These are phyloP conservation scores for Teratosphaeria viscida DNA, from an alignment of 2,329 filamentous ascomycete genomes.

Conservation along the genomic window DNA sequence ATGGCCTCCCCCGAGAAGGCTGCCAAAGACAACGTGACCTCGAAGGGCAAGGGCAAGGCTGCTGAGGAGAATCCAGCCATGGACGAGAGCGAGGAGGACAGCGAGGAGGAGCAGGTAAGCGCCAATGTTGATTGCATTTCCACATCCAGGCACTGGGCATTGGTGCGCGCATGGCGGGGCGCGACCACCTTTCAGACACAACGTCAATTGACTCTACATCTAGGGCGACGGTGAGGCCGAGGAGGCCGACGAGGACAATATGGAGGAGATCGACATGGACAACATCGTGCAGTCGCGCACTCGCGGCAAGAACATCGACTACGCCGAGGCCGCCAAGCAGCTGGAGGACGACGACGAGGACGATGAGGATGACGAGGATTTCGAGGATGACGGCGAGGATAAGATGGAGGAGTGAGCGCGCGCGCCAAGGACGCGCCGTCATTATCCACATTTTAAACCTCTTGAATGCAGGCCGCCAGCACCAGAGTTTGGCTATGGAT, in stretches of 20 bases:
- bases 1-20: conserved; percentile 33
- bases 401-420: conserved; percentile 54
- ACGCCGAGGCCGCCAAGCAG: conserved; percentile 77
- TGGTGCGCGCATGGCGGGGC: background rate
- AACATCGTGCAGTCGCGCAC: conserved; percentile 85
- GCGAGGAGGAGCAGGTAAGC: conserved; percentile 37
- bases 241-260: conserved; percentile 67
- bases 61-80: conserved; percentile 58
- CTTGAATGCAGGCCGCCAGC: background rate
- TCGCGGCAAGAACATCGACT: conserved; percentile 86
- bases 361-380: conserved; percentile 63
- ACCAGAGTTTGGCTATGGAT: background rate
- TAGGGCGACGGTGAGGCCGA: conserved; percentile 37
- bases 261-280: conserved; percentile 81
- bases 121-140: background rate
- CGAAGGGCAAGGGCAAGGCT: conserved; percentile 72
- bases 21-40: conserved; percentile 41
- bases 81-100: conserved; percentile 43
- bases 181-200: background rate
- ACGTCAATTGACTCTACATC: background rate
- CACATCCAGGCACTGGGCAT: background rate
- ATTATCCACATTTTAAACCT: background rate
- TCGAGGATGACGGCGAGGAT: conserved; percentile 44
- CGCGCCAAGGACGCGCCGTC: background rate
- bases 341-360: conserved; percentile 65